Base-by-base conservation (phyloP, 148 eudicot genomes). In the Chenopodium formosanum region DNA sequence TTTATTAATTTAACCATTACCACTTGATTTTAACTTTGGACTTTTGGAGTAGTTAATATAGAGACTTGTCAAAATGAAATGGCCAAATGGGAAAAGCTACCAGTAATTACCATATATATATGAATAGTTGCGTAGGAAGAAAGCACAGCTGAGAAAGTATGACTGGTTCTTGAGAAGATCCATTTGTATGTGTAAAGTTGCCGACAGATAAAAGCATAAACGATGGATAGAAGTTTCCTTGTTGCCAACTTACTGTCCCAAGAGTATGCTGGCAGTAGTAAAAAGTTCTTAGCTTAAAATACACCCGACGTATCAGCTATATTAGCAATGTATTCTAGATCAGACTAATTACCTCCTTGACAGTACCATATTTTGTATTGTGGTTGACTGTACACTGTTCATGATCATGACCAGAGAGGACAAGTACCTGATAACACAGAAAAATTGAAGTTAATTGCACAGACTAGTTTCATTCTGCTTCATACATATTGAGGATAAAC, bases 201-300 rank as follows among this genome's bases (percentile, higher is more conserved):
- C 87, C 84, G n/a, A 86, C 91, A 75, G 99, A 89, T 84, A 95
- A 73, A 25, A 95, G 90, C 99, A 95, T 92, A 83, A 93, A 95
- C 2, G 99, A 95, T 65, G 99, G 99, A 83, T 82, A 88, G 76
- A 89, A 83, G 85, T 95, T 95, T 48, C 99, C 99, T 85, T 90
- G 94, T 86, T 95, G 99, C 99, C 99, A 95, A 84, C 99, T 95
- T 83, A 91, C 65, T 63, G 97, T 92, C 82, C 99, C 99, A 74
- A 94, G 78, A 79, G 99, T 95, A 82, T 95, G 97, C 99, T 95
- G 91, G 82, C 31, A 82, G 79, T 63, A 76, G 82, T 65, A 79
- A 79, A 82, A 81, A 2, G 70, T 80, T 80, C 80, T 40, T 79
- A 77, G 50, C 64, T 78, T 63, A 73, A 60, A 11, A 25, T 82